Evolutionary conservation across 345 rosid species (phyloP).

Genomic region (Corchorus capsularis): DNA sequence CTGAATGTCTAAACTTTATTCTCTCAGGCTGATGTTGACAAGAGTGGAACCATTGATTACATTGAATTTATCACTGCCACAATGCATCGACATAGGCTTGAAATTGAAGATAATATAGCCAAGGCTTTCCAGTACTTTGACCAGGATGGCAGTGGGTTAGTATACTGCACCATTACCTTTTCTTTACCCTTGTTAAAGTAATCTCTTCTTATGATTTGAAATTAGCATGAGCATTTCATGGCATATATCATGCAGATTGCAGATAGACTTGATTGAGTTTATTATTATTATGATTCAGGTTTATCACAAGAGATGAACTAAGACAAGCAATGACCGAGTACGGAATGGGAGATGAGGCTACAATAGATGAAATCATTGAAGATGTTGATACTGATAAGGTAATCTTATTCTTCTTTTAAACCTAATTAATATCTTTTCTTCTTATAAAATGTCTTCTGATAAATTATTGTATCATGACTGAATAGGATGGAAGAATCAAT

Average conservation of each 20-base stretch:
- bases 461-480: background rate
- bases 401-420: slow-evolving; percentile 7
- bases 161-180: background rate
- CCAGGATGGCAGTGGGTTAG: slow-evolving; percentile 80
- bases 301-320: slow-evolving; percentile 86
- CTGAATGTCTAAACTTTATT: slow-evolving; percentile 11
- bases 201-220: background rate
- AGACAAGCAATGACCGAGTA: slow-evolving; percentile 66
- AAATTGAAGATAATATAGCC: slow-evolving; percentile 72
- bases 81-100: slow-evolving; percentile 80
- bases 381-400: slow-evolving; percentile 89
- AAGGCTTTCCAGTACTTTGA: slow-evolving; percentile 83
- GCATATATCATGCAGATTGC: too few relatives aligned
- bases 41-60: slow-evolving; percentile 83
- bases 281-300: slow-evolving; percentile 33
- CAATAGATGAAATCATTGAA: slow-evolving; percentile 66
- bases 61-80: slow-evolving; percentile 84
- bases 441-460: background rate
- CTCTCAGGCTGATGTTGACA: slow-evolving; percentile 86
- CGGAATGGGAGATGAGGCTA: slow-evolving; percentile 81
- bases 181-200: background rate
- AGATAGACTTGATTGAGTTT: background rate
- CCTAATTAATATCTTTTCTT: background rate
- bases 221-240: too few relatives aligned
- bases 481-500: slow-evolving; percentile 74